Evolutionary conservation across 179 eudicot species (phyloP).

Genomic region (Nepenthes alata): DNA sequence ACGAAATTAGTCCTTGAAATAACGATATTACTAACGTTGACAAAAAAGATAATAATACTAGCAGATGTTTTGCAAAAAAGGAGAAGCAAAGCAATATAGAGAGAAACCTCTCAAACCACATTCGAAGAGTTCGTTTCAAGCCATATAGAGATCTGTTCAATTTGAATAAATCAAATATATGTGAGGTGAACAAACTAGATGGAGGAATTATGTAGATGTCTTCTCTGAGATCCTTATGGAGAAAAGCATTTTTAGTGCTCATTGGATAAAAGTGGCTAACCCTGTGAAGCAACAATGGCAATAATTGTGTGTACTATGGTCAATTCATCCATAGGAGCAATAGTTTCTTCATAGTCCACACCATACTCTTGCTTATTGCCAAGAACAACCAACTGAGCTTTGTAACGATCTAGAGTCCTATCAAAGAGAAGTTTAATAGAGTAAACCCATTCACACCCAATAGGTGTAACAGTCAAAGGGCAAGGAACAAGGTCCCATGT

Average conservation of each 20-base stretch:
- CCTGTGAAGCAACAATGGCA: not conserved
- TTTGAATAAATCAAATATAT: not conserved
- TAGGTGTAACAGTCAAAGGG: not conserved
- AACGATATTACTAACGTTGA: not conserved
- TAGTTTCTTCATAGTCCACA: not conserved
- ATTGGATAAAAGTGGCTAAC: not conserved
- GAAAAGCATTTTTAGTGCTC: not conserved
- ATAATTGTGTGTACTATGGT: not conserved
- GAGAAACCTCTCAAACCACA: slow-evolving; percentile 9
- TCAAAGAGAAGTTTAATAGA: slow-evolving; percentile 2
- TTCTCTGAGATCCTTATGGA: not conserved
- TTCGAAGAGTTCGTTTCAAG: slow-evolving; percentile 2
- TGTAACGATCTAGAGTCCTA: slow-evolving; percentile 2
- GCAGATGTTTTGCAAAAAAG: not conserved
- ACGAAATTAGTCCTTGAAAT: not conserved
- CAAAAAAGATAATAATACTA: not conserved
- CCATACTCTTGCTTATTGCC: not conserved
- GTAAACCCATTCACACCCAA: slow-evolving; percentile 4
- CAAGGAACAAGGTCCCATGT: not conserved
- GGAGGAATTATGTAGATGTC: not conserved
- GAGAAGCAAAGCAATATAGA: not conserved
- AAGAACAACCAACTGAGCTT: not conserved
- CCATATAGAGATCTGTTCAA: slow-evolving; percentile 2
- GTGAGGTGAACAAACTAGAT: not conserved
- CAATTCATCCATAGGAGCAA: slow-evolving; percentile 5